Evolutionary conservation across 148 eudicot species (phyloP), one percentile per base, ranked within the genome.

Genomic region (Silene latifolia): DNA sequence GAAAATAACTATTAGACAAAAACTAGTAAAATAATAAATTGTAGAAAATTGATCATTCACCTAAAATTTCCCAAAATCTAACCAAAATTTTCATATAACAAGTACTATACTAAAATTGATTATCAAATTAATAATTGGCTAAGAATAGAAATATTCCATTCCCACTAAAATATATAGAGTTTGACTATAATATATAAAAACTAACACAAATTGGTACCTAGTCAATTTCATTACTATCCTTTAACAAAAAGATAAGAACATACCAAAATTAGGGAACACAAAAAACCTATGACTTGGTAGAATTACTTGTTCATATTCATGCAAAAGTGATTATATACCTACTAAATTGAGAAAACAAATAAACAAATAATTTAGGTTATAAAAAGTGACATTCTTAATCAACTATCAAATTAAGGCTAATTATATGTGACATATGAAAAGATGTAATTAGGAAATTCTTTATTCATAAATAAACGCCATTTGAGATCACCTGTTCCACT

Each of bases 251-350:
- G 18, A 62, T 24, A 62, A 62, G 24, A 23, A 62, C 35, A 62
- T 62, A 62, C 63, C 20, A 65, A 9, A 65, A 14, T 18, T 32
- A 65, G 69, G 42, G 12, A 44, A 17, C 20, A 35, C 39, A 15
- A 65, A 65, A 63, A 65, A 65, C 69, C 69, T 65, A 65, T 32
- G 69, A 65, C 69, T 65, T 65, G 69, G 20, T 65, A 65, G 4
- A 65, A 15, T 65, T 65, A 65, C 47, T 65, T 32, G 42, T 17
- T 65, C 69, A 32, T 20, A 32, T 64, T 13, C 25, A 21, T 20
- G 14, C n/a, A 11, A 27, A 63, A 3, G 42, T 63, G 25, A 32
- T 25, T 25, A 23, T 27, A 32, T 14, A 62, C 14, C 17, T 62
- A 62, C 32, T 25, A 62, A 62, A 23, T 15, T 51, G 17, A 51